Base-by-base conservation (phyloP, 1,284 basidiomycete species). In the Tylopilus sp. region DNA sequence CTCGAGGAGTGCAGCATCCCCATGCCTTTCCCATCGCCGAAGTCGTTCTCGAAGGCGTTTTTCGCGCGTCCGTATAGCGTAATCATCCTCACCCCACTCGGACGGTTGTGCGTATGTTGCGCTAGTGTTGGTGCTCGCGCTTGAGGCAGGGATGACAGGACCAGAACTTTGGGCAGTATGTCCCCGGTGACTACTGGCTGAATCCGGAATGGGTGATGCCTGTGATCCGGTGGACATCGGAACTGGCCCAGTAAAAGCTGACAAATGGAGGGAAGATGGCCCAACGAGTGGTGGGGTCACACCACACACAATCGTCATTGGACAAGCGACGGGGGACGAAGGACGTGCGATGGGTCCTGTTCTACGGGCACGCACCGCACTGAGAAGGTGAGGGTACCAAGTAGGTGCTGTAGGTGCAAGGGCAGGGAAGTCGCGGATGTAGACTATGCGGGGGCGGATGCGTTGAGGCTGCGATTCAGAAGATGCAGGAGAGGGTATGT, bases 291-390 rank as follows among this genome's bases (percentile, higher is more conserved):
- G 73, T 11, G 91, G 91, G 0, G 88, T 84, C 58, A 89, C 82
- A 18, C 90, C 90, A 59, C 94, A 86, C 6, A 94, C 74, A 39
- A 94, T 87, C 3, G 84, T 82, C 56, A 85, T 88, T 2, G 90
- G 88, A 62, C 80, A 82, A 26, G 69, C 58, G 8, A 85, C 77
- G 4, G 82, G 77, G 12, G 80, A 77, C 6, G 76, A 74, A 15
- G 79, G 73, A 36, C 77, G 73, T 1, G 78, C 72, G 15, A 83
- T 71, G 4, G 79, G 72, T 2, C 84, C 81, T 57, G 80, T 77
- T 24, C 91, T 78, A 30, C 88, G 78, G 50, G 83, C 75, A 43
- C 83, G 81, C 8, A 93, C 86, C 8, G 89, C 85, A 36, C 81
- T 76, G 10, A 91, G 74, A 14, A 94, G 74, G 29, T 83, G 76